These are phyloP conservation scores for Penicillium cataractarum DNA, from an alignment of 495 filamentous ascomycete species.

Conservation along the genomic window DNA sequence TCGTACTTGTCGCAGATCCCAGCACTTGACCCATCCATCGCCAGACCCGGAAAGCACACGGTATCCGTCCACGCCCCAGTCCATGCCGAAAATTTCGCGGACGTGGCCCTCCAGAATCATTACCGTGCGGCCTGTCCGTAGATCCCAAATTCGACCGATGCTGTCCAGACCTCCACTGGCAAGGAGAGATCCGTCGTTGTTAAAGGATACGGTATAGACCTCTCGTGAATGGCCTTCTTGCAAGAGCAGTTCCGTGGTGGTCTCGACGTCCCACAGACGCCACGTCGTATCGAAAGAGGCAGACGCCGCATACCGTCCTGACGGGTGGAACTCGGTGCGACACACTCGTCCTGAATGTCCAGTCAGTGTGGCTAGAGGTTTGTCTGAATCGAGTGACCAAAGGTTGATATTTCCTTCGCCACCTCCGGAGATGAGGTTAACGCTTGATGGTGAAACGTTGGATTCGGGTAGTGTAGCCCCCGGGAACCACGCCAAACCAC, in stretches of 20 bases:
- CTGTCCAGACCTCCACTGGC: constrained; percentile 92
- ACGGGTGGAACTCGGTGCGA: constrained; percentile 92
- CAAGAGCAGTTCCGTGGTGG: constrained; percentile 77
- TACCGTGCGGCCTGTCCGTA: constrained; percentile 90
- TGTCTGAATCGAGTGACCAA: constrained; percentile 84
- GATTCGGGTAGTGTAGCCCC: constrained; percentile 72
- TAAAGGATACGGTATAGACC: constrained; percentile 86
- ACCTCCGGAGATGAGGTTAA: constrained; percentile 89
- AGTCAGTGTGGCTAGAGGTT: constrained; percentile 78
- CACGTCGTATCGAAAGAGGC: constrained; percentile 96
- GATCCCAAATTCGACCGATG: constrained; percentile 93
- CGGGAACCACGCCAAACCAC: constrained; percentile 89
- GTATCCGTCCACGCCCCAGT: constrained; percentile 91
- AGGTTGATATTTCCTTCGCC: constrained; percentile 89
- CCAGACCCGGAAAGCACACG: constrained; percentile 86
- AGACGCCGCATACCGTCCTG: constrained; percentile 85
- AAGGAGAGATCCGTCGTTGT: constrained; percentile 85
- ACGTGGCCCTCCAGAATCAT: constrained; percentile 97
- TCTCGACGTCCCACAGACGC: constrained; percentile 94
- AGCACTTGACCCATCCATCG: constrained; percentile 96
- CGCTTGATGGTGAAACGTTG: constrained; percentile 68
- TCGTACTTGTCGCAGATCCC: constrained; percentile 90
- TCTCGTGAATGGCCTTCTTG: constrained; percentile 96
- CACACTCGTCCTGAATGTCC: constrained; percentile 89
- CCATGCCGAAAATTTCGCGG: constrained; percentile 86